Evolutionary conservation across 2,329 filamentous ascomycete species (phyloP), one percentile per base, ranked within the genome.

Genomic region (Stagonosporopsis vannaccii): DNA sequence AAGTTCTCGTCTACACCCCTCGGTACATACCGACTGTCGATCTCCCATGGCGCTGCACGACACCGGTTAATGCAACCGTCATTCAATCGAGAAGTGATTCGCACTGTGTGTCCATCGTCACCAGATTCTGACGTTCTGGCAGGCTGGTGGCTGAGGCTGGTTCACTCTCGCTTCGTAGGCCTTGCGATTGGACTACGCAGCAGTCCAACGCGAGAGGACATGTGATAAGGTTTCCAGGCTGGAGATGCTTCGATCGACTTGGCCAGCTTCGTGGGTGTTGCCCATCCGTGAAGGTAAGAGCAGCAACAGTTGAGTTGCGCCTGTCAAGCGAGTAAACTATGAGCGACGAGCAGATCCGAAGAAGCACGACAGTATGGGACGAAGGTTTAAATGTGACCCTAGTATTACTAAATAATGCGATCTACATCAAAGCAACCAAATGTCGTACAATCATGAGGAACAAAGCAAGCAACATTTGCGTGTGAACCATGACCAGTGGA

Each of bases 311-410:
- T 25, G 22, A 15, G 1, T 15, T 15, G 22, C 37, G 15, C 37
- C 4, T 23, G 7, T 11, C 4, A 4, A 20, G 11, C 9, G 19
- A 23, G 8, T 8, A 33, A 26, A 11, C 11, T 12, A 32, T n/a
- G 13, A 20, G 20, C 23, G 30, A 39, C 12, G 17, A 25, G 32
- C 19, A 13, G 23, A 11, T 35, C 8, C 19, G 25, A 15, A 6
- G 17, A 4, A 19, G 15, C 12, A 19, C 25, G 17, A 6, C 6
- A 32, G 12, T 1, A 44, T 25, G 26, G 11, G 36, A 23, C 32
- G 30, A 28, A 9, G 23, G 19, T 44, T 30, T 40, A 53, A 63
- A 64, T 39, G 51, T 44, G 56, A 65, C 53, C 57, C 47, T 63
- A 60, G 48, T 50, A 65, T 62, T 66, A 28, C 12, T 49, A 41